A percentile compares a stretch with the other conserved stretches of the same genome.
Evolutionary conservation across 345 rosid species (phyloP).

Genomic region (Camelina neglecta): DNA sequence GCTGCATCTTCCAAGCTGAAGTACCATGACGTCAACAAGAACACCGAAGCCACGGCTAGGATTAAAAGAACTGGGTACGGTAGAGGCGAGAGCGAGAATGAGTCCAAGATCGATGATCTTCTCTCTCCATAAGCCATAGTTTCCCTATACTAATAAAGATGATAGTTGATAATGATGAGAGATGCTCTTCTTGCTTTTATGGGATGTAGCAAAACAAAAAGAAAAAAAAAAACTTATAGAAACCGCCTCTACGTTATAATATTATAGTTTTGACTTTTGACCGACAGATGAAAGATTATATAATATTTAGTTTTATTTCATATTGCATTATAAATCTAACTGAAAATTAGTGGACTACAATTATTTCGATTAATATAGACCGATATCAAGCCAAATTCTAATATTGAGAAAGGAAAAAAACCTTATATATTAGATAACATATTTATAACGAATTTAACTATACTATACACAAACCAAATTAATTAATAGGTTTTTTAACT

Average conservation of each 20-base stretch:
- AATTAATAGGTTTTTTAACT: background rate
- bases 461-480: background rate
- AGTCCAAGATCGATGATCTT: constrained; percentile 66
- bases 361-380: no score
- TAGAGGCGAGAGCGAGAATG: constrained; percentile 71
- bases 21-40: constrained; percentile 72
- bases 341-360: no score
- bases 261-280: constrained; percentile 5
- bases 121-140: constrained; percentile 46
- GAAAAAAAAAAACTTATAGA: background rate
- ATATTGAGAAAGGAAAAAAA: no score
- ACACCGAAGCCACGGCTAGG: constrained; percentile 60
- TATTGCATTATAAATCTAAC: background rate
- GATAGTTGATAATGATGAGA: constrained; percentile 6
- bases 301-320: background rate
- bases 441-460: background rate
- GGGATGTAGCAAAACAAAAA: background rate
- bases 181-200: constrained; percentile 12
- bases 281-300: background rate
- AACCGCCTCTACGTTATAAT: constrained; percentile 14
- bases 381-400: background rate
- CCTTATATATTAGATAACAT: background rate
- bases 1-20: constrained; percentile 61
- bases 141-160: background rate
- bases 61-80: constrained; percentile 86